phyloP scores from a whole-genome alignment of 345 rosid genomes.

The Populus nigra region DNA sequence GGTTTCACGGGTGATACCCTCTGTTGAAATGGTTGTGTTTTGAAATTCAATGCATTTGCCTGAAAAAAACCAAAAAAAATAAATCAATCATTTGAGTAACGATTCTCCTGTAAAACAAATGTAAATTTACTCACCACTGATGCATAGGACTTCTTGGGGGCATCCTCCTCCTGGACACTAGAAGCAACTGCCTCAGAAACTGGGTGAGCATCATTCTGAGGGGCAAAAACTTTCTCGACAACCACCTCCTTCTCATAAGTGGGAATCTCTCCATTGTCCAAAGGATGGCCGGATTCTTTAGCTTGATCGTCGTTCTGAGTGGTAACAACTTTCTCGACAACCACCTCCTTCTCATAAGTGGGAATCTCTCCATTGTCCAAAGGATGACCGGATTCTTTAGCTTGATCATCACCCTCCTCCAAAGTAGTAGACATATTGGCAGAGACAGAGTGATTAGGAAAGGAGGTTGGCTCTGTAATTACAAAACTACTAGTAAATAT shows the following conservation, averaged over 20 bases:
- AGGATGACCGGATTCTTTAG: conserved; percentile 21
- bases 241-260: conserved; percentile 25
- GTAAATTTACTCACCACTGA: conserved; percentile 45
- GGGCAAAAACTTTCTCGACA: conserved; percentile 15
- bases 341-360: conserved; percentile 25
- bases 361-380: conserved; percentile 34
- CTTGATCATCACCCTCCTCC: conserved; percentile 19
- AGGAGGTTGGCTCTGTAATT: conserved; percentile 36
- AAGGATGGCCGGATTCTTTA: conserved; percentile 17
- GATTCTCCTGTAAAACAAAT: background rate
- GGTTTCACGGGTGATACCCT: conserved; percentile 40
- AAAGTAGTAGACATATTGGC: conserved; percentile 2
- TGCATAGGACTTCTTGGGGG: conserved; percentile 56
- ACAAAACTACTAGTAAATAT: background rate
- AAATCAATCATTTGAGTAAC: background rate
- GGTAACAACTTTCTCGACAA: conserved; percentile 15
- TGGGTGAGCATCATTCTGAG: conserved; percentile 14
- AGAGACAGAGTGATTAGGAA: conserved; percentile 12
- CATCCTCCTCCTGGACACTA: conserved; percentile 35
- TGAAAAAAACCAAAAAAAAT: conserved; percentile 10
- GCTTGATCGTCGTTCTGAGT: conserved; percentile 12
- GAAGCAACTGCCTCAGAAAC: conserved; percentile 24
- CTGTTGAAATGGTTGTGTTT: conserved; percentile 38
- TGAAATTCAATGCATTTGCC: conserved; percentile 48
- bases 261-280: conserved; percentile 33